Evolutionary conservation across 2,329 filamentous ascomycete genomes (phyloP).

Genomic region (Aphanocladium album): DNA sequence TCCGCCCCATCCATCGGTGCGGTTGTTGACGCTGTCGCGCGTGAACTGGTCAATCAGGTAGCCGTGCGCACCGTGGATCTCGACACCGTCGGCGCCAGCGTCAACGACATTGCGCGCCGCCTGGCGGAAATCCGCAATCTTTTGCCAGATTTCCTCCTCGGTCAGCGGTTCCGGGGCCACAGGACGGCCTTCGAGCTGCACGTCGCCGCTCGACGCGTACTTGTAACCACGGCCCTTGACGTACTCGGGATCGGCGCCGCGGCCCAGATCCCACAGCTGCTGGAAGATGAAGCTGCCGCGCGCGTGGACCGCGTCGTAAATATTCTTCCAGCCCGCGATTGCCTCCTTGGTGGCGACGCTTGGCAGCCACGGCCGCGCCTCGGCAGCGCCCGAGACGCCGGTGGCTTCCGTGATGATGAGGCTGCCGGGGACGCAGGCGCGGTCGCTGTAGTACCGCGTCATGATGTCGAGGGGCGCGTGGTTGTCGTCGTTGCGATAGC

Average conservation of each 20-base stretch:
- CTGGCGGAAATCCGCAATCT: conserved; percentile 56
- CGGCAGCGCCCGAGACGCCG: conserved; percentile 21
- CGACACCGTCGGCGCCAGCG: conserved; percentile 66
- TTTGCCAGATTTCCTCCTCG: conserved; percentile 57
- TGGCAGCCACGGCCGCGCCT: conserved; percentile 27
- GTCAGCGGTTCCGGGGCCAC: conserved; percentile 38
- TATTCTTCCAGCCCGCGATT: conserved; percentile 23
- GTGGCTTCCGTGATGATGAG: conserved; percentile 28
- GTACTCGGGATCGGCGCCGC: conserved; percentile 20
- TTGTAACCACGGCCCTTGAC: conserved; percentile 21
- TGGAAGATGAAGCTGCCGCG: conserved; percentile 26
- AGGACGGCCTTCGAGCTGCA: conserved; percentile 21
- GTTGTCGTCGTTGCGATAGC: conserved; percentile 42
- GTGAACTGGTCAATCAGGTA: conserved; percentile 63
- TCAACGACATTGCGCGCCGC: conserved; percentile 53
- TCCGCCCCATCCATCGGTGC: conserved; percentile 52
- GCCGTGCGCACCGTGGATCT: conserved; percentile 53
- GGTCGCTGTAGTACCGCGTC: conserved; percentile 26
- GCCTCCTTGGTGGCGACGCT: conserved; percentile 37
- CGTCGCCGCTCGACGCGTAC: conserved; percentile 21
- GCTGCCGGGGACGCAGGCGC: conserved; percentile 40
- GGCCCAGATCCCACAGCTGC: conserved; percentile 22
- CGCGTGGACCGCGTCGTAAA: conserved; percentile 25
- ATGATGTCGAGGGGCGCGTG: conserved; percentile 24
- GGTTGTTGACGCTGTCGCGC: conserved; percentile 43